Evolutionary conservation across 1,284 basidiomycete species (phyloP).

Genomic region (Amylostereum areolatum): DNA sequence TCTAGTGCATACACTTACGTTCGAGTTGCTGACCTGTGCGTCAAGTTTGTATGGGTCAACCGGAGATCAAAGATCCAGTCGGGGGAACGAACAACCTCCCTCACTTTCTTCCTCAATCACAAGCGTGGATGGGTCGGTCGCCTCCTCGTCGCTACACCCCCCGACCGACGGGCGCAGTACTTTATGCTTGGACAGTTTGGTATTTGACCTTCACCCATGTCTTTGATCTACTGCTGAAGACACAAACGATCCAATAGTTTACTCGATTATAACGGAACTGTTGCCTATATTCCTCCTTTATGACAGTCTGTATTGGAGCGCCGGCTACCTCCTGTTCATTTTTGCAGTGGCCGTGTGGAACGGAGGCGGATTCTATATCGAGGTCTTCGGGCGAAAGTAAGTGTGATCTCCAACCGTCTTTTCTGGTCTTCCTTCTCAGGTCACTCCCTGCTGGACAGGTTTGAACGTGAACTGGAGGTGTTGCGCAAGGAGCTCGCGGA

Average conservation of each 20-base stretch:
- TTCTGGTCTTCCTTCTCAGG: not conserved
- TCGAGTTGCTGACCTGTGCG: not conserved
- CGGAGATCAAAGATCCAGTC: conserved; percentile 1
- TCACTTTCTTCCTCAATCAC: conserved; percentile 1
- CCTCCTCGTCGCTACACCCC: not conserved
- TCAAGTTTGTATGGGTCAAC: conserved; percentile 1
- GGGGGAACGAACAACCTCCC: not conserved
- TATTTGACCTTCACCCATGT: not conserved
- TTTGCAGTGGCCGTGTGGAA: not conserved
- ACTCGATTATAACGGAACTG: not conserved
- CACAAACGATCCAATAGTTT: not conserved
- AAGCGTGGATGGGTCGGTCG: not conserved
- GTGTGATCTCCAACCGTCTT: not conserved
- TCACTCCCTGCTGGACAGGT: not conserved
- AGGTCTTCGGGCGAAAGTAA: not conserved
- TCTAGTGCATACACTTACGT: not conserved
- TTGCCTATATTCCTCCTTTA: not conserved
- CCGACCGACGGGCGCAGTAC: not conserved
- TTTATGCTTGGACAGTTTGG: conserved; percentile 1
- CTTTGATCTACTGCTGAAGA: not conserved
- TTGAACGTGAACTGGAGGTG: not conserved
- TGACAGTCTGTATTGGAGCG: conserved; percentile 1
- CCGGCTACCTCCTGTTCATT: not conserved
- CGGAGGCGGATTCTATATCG: not conserved
- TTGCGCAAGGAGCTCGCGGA: conserved; percentile 1